Evolutionary conservation across 2,329 filamentous ascomycete genomes (phyloP).

Genomic region (Scorias spongiosa): DNA sequence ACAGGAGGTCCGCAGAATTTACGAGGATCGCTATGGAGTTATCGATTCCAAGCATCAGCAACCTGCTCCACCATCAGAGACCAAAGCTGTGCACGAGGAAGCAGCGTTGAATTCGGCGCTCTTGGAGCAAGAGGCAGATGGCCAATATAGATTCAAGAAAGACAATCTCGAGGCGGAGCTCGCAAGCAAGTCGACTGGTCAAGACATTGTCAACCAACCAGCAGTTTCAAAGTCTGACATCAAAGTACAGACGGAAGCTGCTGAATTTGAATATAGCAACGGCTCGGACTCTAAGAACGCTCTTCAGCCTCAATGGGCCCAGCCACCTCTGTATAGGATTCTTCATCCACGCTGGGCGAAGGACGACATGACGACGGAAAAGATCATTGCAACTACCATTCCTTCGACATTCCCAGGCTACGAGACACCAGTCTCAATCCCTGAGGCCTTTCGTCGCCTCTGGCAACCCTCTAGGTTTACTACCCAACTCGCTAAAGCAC

Average conservation of each 20-base stretch:
- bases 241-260: conserved; percentile 2
- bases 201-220: background rate
- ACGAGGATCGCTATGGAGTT: conserved; percentile 27
- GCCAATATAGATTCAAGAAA: conserved; percentile 7
- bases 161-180: conserved; percentile 12
- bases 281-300: background rate
- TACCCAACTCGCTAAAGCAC: conserved; percentile 43
- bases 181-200: conserved; percentile 3
- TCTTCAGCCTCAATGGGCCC: conserved; percentile 10
- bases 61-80: background rate
- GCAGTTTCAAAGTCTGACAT: background rate
- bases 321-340: conserved; percentile 42
- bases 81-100: conserved; percentile 1
- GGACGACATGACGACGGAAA: conserved; percentile 20
- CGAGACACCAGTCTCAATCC: conserved; percentile 39
- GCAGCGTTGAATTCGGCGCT: conserved; percentile 12
- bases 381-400: conserved; percentile 44
- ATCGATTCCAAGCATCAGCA: conserved; percentile 20
- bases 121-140: conserved; percentile 11
- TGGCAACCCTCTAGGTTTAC: conserved; percentile 51
- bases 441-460: conserved; percentile 45
- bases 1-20: conserved; percentile 25
- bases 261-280: background rate
- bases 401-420: conserved; percentile 35
- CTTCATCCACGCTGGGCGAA: conserved; percentile 19